Evolutionary conservation across 2,329 filamentous ascomycete genomes (phyloP).

Genomic region (Juglanconis oblonga): DNA sequence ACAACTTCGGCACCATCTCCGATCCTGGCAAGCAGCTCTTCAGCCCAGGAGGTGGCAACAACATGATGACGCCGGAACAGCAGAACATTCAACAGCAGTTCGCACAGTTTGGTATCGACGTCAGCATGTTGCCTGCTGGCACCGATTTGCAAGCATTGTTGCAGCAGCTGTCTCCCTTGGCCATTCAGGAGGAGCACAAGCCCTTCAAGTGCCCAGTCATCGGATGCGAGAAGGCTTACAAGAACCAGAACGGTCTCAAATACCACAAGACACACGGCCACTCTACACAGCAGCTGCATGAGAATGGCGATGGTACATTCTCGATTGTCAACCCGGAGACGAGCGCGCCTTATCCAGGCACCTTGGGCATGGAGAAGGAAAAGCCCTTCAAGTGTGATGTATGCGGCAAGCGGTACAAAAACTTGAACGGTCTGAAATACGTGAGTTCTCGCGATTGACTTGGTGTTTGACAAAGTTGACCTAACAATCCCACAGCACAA

Average conservation of each 20-base stretch:
- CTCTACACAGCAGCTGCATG: conserved; percentile 92
- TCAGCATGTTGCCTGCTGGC: conserved; percentile 72
- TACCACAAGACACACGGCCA: conserved; percentile 86
- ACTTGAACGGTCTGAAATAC: conserved; percentile 97
- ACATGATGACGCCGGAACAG: conserved; percentile 57
- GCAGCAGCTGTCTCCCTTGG: conserved; percentile 57
- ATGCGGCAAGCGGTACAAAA: conserved; percentile 98
- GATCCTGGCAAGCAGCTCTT: conserved; percentile 93
- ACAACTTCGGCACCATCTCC: conserved; percentile 67
- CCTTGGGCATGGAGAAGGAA: conserved; percentile 99
- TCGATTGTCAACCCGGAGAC: conserved; percentile 98
- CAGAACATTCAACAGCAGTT: conserved; percentile 65
- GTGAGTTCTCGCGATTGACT: conserved; percentile 40
- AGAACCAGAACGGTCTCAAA: conserved; percentile 98
- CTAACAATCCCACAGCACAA: conserved; percentile 57
- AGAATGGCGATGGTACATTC: conserved; percentile 95
- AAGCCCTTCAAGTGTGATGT: conserved; percentile 98
- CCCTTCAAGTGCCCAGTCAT: conserved; percentile 98
- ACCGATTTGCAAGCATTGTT: conserved; percentile 64
- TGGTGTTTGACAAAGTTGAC: not conserved
- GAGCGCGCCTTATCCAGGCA: conserved; percentile 89
- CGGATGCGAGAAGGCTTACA: conserved; percentile 98
- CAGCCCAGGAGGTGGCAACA: conserved; percentile 69
- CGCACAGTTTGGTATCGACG: conserved; percentile 71
- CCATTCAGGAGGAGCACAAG: conserved; percentile 86